Evolutionary conservation across 2,329 filamentous ascomycete species (phyloP), one percentile per base, ranked within the genome.

Genomic region (Talaromyces albobiverticillius): DNA sequence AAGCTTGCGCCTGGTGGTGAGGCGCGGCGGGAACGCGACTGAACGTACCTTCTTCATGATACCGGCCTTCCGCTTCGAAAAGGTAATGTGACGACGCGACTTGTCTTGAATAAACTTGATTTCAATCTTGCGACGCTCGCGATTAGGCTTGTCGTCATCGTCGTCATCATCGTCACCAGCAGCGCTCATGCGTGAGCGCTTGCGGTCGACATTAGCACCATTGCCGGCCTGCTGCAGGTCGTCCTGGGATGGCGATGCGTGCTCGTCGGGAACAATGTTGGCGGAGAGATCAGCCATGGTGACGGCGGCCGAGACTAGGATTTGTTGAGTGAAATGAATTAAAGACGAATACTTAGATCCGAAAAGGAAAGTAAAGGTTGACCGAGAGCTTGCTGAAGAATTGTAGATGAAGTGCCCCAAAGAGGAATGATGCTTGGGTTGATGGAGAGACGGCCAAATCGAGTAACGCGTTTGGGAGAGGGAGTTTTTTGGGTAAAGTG

Each of bases 101-200:
- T 99, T 99, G 79, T 99, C 94, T 76, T 92, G 93, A 76, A 99
- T 99, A 79, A 99, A 99, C 83, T 99, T 99, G 80, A 99, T 99
- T 78, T 99, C 94, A 68, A 99, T 99, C 88, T 99, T 99, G 79
- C 94, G 87, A 71, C 94, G 88, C 83, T 97, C 94, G 76, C 94
- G 92, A 70, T 91, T 91, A 60, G 90, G 90, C 85, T 97, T 97
- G 75, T 96, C 93, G 65, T 96, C 92, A 65, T 97, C 92, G 61
- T 97, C 94, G 62, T 97, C 93, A 63, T 97, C 94, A 71, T 97
- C 94, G 71, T 97, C 93, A 67, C 86, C 86, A 51, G 86, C 83
- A 64, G 88, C 78, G 67, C 77, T 87, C 60, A 89, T 85, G 70
- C 94, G 90, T 74, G 83, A 84, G 66, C 93, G 91, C 83, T 97